Conservation (phyloP, 345 rosid genomes). For the Populus pruinosa region DNA sequence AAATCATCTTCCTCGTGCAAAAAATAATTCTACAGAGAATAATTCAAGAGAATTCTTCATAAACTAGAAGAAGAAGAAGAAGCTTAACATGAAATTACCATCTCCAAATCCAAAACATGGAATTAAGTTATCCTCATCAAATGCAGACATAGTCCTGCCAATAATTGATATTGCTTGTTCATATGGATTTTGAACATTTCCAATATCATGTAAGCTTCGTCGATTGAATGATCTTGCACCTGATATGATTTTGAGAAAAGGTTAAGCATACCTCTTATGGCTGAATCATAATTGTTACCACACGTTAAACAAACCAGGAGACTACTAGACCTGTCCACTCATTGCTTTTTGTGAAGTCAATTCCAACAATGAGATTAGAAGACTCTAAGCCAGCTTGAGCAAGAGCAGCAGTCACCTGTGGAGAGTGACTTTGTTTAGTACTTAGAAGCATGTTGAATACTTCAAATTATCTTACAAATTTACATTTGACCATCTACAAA, state of each 20-base stretch:
- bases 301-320: neutral
- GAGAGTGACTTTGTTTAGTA: neutral
- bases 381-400: constrained; percentile 89
- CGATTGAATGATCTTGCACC: constrained; percentile 73
- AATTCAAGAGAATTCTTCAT: neutral
- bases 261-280: constrained; percentile 5
- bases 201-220: constrained; percentile 62
- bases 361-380: constrained; percentile 85
- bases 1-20: constrained; percentile 1
- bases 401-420: constrained; percentile 80
- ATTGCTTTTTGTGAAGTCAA: constrained; percentile 95
- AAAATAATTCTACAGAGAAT: neutral
- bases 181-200: constrained; percentile 59
- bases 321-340: constrained; percentile 82
- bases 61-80: neutral
- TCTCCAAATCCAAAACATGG: constrained; percentile 94
- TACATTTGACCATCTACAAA: neutral
- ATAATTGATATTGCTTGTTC: constrained; percentile 79
- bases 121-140: constrained; percentile 78
- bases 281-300: neutral
- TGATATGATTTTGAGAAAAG: constrained; percentile 20
- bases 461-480: neutral
- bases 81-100: constrained; percentile 13
- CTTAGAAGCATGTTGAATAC: neutral
- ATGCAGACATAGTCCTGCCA: constrained; percentile 67